A percentile compares a stretch with the other conserved stretches of the same genome.
phyloP scores from a whole-genome alignment of 2,329 filamentous ascomycete species.

The Pyricularia grisea region DNA sequence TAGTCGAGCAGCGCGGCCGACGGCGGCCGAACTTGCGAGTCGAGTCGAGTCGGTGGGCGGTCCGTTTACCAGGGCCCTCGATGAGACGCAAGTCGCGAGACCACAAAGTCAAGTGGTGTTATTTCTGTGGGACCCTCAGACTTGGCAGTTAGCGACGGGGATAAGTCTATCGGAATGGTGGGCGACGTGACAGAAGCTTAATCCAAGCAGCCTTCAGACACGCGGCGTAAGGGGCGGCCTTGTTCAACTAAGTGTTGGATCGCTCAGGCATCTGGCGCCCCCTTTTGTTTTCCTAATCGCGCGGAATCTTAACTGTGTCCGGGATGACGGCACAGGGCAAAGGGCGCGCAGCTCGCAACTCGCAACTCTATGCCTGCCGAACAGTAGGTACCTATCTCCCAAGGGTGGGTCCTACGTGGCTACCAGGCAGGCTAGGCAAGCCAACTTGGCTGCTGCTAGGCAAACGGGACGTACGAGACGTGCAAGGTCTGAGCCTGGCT shows the following conservation, averaged over 20 bases:
- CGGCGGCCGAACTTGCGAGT: not conserved
- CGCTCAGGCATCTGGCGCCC: not conserved
- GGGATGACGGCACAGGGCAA: not conserved
- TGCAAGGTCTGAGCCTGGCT: too few relatives aligned
- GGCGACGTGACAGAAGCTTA: conserved; percentile 11
- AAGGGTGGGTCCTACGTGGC: not conserved
- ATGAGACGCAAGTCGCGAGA: conserved; percentile 1
- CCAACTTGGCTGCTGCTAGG: not conserved
- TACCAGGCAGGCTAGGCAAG: not conserved
- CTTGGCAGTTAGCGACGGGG: conserved; percentile 1
- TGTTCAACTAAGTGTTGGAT: not conserved
- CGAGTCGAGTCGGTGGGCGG: not conserved
- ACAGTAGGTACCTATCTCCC: not conserved
- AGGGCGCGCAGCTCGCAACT: not conserved
- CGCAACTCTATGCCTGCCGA: not conserved
- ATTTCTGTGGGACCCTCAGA: not conserved
- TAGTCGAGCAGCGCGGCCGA: not conserved
- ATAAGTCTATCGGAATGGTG: conserved; percentile 5
- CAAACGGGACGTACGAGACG: not conserved
- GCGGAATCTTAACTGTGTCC: not conserved
- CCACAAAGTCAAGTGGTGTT: not conserved
- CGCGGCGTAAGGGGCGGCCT: not conserved
- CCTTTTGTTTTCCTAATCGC: not conserved
- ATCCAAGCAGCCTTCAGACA: conserved; percentile 8
- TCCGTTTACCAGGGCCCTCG: not conserved